Evolutionary conservation across 495 filamentous ascomycete species (phyloP), one percentile per base, ranked within the genome.

Genomic region (Annulohypoxylon stygium): DNA sequence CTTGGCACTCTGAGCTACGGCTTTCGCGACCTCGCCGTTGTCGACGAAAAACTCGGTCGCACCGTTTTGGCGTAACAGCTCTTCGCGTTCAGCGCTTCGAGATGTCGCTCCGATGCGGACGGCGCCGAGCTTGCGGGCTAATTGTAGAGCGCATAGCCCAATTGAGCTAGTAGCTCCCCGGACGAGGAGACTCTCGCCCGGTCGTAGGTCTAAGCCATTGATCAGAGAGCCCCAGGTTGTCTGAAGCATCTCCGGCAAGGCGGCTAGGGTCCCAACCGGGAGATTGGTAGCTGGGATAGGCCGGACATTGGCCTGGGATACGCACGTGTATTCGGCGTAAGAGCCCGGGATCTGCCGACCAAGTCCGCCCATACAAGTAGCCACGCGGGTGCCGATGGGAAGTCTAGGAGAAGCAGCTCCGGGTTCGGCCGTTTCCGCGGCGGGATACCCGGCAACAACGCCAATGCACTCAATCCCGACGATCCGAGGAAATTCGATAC

Each of bases 201-300:
- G 73, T 57, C 82, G 48, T 12, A 88, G 41, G 33, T 78, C 65
- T 36, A 88, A 70, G 16, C 75, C 66, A 37, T 67, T 76, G 12
- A 82, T 78, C 36, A 88, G 55, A 7, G 79, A 76, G 4, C 86
- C 87, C 72, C 83, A 88, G 4, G 87, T 83, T 20, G 87, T 88
- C 77, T 87, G 86, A 63, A 88, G 39, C 85, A 88, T 88, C 76
- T 88, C 87, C 1, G 86, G 86, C 48, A 87, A 70, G 0, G 84
- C 85, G 12, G 85, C 87, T 0, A 88, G 62, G 2, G 79, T 73
- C 51, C 79, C 81, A 82, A 86, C 86, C 7, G 69, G 64, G 16
- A 86, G 41, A 16, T 68, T 68, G 12, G 65, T 62, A 23, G 78
- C 79, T 43, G 81, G 72, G 8, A 88, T 54, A 18, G 75, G 74